Evolutionary conservation across 2,329 filamentous ascomycete genomes (phyloP).

Genomic region (Rhinocladiella mackenziei): DNA sequence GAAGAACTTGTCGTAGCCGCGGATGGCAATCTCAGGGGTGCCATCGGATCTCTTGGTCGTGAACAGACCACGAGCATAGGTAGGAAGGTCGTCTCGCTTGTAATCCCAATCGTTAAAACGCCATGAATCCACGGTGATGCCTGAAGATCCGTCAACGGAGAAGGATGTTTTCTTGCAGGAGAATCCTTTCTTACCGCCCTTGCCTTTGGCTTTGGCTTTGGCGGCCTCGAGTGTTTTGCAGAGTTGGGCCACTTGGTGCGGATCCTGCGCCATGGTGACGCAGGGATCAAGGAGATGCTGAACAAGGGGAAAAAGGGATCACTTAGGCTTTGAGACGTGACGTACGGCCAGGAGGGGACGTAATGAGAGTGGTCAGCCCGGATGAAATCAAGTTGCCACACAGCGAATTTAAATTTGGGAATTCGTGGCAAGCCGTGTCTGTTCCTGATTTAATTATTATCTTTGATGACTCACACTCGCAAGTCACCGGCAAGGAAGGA

Average conservation of each 20-base stretch:
- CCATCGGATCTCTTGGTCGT: slow-evolving; percentile 67
- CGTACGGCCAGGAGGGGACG: no score
- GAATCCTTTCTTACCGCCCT: slow-evolving; percentile 55
- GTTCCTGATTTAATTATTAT: no score
- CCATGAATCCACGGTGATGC: slow-evolving; percentile 80
- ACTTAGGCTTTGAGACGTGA: no score
- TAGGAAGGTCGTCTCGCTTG: slow-evolving; percentile 79
- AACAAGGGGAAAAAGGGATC: no score
- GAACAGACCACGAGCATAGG: slow-evolving; percentile 89
- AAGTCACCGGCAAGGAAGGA: no score
- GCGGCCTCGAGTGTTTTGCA: slow-evolving; percentile 59
- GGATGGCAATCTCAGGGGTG: slow-evolving; percentile 71
- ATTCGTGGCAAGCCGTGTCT: no score
- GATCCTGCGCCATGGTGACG: slow-evolving; percentile 63
- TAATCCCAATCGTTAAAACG: slow-evolving; percentile 94
- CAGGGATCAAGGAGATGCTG: background rate
- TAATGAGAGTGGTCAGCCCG: no score
- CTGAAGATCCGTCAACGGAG: slow-evolving; percentile 59
- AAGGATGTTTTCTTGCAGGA: slow-evolving; percentile 80
- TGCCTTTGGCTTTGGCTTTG: slow-evolving; percentile 51
- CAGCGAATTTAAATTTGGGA: no score
- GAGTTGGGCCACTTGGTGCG: slow-evolving; percentile 62
- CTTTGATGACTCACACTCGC: no score
- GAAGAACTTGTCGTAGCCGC: slow-evolving; percentile 99
- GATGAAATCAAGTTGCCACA: no score